Base-by-base conservation (phyloP, 225 moss, liverwort and hornwort species). In the Bryum argenteum region DNA sequence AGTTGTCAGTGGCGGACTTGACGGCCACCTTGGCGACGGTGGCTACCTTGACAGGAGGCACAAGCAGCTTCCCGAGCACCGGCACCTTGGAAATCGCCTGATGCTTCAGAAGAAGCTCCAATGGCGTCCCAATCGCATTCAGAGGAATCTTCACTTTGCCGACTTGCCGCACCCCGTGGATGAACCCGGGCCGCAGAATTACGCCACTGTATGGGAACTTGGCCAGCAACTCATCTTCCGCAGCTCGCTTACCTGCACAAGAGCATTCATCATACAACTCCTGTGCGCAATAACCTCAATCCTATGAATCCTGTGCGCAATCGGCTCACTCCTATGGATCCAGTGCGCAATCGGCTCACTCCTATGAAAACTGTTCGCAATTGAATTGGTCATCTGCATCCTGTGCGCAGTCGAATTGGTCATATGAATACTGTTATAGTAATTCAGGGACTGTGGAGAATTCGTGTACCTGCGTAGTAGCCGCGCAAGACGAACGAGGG, bases 181-280 rank as follows among this genome's bases (percentile, higher is more conserved):
- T 92, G 71, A 93, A 95, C 11, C 92, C 89, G 9, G 93, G 95
- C 23, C 93, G 86, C 68, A 95, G 72, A 42, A 91, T 89, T 10
- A 95, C 87, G 41, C 93, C 93, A 20, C 79, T 73, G 43, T 95
- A 93, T 0, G 95, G 93, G 39, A 93, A 95, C 68, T 89, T 91
- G 5, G 55, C 33, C 44, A 90, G 78, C 12, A 95, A 67, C 22
- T 85, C 90, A n/a, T 95, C 95, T 60, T 95, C 95, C 10, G 95
- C 89, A 41, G 87, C 82, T 67, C 80, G 83, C 84, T 95, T 95
- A 43, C 92, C 94, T 17, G 56, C 26, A 33, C 33, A 33, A 33
- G 5, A 33, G 33, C 33, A 33, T 6, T 33, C 33, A 33, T 33
- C 33, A 33, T 33, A 6, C 33, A n/a, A n/a, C n/a, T n/a, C n/a